Evolutionary conservation across 441 rosid genomes (phyloP), one percentile per base, ranked within the genome.

Genomic region (Lepidium campestre): DNA sequence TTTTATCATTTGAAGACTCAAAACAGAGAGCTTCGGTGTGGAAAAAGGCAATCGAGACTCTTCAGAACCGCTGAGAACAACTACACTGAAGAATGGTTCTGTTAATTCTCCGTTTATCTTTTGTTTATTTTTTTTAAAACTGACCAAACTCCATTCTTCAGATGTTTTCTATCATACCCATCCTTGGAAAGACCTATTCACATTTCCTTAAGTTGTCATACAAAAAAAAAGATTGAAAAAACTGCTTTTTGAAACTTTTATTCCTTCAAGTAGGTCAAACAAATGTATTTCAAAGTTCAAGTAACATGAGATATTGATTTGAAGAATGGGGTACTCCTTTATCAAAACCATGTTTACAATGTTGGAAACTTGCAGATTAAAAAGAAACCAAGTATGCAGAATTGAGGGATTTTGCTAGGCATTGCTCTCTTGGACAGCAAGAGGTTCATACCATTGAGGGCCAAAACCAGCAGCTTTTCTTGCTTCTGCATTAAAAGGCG

Each of bases 21-120:
- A 93, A 96, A 75, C 98, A 90, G 74, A 81, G 97, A 80, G 96
- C 99, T 15, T 78, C 79, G 80, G 97, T 89, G 70, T 96, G 99
- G 99, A 93, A 96, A 77, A 88, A 89, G 77, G 98, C 91, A 9
- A 96, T 96, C 3, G 97, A 93, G 79, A 72, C 83, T 78, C 96
- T 96, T 74, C 99, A 96, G 72, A 89, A 78, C 65, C 91, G 78
- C 63, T 93, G 69, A 55, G 71, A 56, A 46, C 37, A 54, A 40
- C 50, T 27, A 34, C 64, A 7, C 19, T 19, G 57, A 46, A 62
- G 64, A 62, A 56, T 56, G 29, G 25, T 56, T 55, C 45, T 56
- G 32, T 64, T 64, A 25, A 56, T 55, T 56, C 52, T 29, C 17
- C 23, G 32, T 70, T 63, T 55, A n/a, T 72, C 10, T 64, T 47